Evolutionary conservation across 768 basidiomycete species (phyloP).

Genomic region (Leccinum uliginosum): DNA sequence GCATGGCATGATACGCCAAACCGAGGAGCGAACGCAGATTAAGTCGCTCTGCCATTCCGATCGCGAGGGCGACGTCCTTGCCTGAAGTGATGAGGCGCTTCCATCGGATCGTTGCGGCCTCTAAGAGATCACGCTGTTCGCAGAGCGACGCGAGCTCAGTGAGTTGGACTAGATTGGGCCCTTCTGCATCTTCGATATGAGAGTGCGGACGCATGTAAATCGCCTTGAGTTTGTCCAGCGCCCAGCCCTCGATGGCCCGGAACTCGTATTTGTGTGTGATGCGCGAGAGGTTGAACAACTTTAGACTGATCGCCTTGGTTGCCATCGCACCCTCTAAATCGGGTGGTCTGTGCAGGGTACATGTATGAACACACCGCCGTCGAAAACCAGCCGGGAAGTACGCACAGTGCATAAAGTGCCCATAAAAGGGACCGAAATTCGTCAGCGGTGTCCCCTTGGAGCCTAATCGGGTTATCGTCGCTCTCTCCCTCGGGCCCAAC

Average conservation of each 20-base stretch:
- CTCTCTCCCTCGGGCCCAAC: conserved; percentile 41
- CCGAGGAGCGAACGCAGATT: conserved; percentile 44
- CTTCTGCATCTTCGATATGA: conserved; percentile 29
- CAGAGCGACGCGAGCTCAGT: conserved; percentile 52
- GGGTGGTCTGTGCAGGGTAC: conserved; percentile 33
- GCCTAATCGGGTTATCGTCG: conserved; percentile 47
- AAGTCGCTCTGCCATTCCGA: conserved; percentile 44
- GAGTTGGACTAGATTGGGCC: conserved; percentile 41
- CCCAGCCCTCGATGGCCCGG: conserved; percentile 43
- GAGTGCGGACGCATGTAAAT: conserved; percentile 34
- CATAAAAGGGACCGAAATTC: conserved; percentile 52
- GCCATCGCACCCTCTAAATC: conserved; percentile 43
- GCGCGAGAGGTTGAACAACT: conserved; percentile 42
- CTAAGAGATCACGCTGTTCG: conserved; percentile 41
- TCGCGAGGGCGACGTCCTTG: conserved; percentile 42
- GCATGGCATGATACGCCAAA: conserved; percentile 48
- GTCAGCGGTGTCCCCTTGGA: conserved; percentile 44
- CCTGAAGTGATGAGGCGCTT: conserved; percentile 43
- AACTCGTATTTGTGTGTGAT: conserved; percentile 50
- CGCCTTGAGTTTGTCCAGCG: conserved; percentile 35
- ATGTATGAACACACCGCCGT: conserved; percentile 4
- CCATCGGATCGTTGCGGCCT: conserved; percentile 41
- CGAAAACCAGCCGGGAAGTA: conserved; percentile 7
- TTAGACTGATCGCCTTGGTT: conserved; percentile 40
- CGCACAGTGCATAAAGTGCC: conserved; percentile 50